Evolutionary conservation across 441 rosid genomes (phyloP), one percentile per base, ranked within the genome.

Genomic region (Arabidopsis lyrata): DNA sequence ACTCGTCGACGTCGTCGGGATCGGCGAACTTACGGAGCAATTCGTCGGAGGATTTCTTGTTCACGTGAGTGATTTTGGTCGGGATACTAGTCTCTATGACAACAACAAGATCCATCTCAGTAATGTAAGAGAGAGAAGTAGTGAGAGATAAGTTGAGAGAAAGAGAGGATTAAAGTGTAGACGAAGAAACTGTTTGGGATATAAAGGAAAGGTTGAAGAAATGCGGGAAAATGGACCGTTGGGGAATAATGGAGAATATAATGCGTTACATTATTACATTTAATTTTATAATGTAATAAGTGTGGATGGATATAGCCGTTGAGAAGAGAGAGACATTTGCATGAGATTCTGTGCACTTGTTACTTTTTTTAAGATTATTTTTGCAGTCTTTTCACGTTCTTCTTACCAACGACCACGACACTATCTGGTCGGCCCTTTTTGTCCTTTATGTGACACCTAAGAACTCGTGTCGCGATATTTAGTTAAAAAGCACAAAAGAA

Each of bases 21-120:
- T 83, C 91, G 0, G 96, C 86, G 61, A 93, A 93, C 66, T 91
- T 93, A 39, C 86, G 79, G 27, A 91, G 93, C 75, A 93, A 59
- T 79, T 87, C 94, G 48, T 91, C 94, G 0, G 97, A 91, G 11
- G 94, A 86, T 57, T 83, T 91, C 77, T 85, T 82, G 76, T 76
- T 87, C 1, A 93, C 90, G 14, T 84, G 90, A 13, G 90, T 92
- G 77, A 86, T 87, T 15, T 75, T 77, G 11, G 68, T 44, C 2
- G 71, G 16, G 10, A 29, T 29, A 29, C 11, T 48, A 41, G 63
- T 7, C n/a, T 77, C 69, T 42, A 66, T 60, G 22, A 6, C 0
- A 38, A 69, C 63, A 15, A 70, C 74, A 56, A 59, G 58, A 32
- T 81, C 77, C 81, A 77, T 75, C 18, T n/a, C 9, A 9, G 36